These are phyloP conservation scores for Aspergillus sclerotialis DNA, from an alignment of 2,329 filamentous ascomycete genomes.

Conservation along the genomic window DNA sequence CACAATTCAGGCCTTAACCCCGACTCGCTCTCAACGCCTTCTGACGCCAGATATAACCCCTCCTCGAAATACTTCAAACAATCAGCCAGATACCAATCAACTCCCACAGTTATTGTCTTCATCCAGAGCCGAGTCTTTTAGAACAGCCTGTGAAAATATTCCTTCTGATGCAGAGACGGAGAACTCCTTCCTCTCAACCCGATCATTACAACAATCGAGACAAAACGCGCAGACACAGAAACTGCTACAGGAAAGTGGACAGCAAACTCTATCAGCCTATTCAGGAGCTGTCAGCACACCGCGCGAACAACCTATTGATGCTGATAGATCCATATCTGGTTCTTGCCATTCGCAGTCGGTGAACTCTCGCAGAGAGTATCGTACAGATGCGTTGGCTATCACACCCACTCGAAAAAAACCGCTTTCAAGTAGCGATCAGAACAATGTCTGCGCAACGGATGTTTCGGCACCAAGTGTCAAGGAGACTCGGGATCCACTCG, in stretches of 20 bases:
- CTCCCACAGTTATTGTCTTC: conserved; percentile 50
- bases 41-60: conserved; percentile 72
- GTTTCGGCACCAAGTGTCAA: neutral
- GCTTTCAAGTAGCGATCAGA: conserved; percentile 1
- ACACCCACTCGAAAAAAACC: conserved; percentile 4
- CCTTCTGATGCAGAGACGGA: conserved; percentile 51
- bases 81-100: conserved; percentile 39
- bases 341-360: neutral
- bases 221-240: conserved; percentile 10
- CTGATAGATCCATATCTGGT: neutral
- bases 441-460: neutral
- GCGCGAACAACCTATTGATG: neutral
- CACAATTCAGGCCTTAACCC: conserved; percentile 41
- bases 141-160: conserved; percentile 60
- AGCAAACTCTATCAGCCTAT: no score
- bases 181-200: conserved; percentile 17
- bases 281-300: neutral
- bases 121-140: conserved; percentile 64
- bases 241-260: conserved; percentile 12
- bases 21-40: conserved; percentile 59
- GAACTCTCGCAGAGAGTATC: conserved; percentile 16
- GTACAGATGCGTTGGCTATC: conserved; percentile 13
- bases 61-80: conserved; percentile 43
- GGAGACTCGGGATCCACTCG: conserved; percentile 6
- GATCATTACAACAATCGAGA: conserved; percentile 13